Evolutionary conservation across 768 basidiomycete species (phyloP).

Genomic region (Russula compacta): DNA sequence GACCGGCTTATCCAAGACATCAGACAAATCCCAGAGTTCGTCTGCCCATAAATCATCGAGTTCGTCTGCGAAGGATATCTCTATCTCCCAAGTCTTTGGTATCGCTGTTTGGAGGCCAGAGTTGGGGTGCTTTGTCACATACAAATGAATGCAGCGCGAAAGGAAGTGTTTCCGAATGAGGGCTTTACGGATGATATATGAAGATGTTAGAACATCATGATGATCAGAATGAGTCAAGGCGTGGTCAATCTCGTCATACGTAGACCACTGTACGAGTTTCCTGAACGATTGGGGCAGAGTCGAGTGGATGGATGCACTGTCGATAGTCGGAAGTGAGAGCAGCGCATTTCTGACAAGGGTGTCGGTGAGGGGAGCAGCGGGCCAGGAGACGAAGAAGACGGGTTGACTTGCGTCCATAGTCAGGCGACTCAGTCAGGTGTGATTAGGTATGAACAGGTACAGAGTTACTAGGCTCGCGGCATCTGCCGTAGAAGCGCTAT

Average conservation of each 20-base stretch:
- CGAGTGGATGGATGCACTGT: conserved; percentile 21
- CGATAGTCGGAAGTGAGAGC: conserved; percentile 21
- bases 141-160: conserved; percentile 61
- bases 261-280: conserved; percentile 65
- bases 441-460: not conserved
- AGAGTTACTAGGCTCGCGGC: conserved; percentile 7
- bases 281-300: conserved; percentile 21
- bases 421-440: not conserved
- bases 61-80: conserved; percentile 86
- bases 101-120: conserved; percentile 46
- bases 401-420: not conserved
- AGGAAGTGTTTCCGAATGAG: conserved; percentile 94
- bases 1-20: conserved; percentile 37
- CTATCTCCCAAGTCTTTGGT: conserved; percentile 76
- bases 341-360: conserved; percentile 36
- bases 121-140: conserved; percentile 58
- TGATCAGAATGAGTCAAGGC: conserved; percentile 50
- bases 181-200: conserved; percentile 84
- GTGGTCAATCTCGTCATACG: conserved; percentile 83
- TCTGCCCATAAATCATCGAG: conserved; percentile 89
- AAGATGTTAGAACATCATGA: conserved; percentile 55
- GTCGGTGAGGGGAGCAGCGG: conserved; percentile 41
- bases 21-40: conserved; percentile 82
- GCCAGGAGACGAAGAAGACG: conserved; percentile 33
- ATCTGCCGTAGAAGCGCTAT: conserved; percentile 20